These are phyloP conservation scores for Ganoderma sinense DNA, from an alignment of 1,284 basidiomycete genomes.

Conservation along the genomic window DNA sequence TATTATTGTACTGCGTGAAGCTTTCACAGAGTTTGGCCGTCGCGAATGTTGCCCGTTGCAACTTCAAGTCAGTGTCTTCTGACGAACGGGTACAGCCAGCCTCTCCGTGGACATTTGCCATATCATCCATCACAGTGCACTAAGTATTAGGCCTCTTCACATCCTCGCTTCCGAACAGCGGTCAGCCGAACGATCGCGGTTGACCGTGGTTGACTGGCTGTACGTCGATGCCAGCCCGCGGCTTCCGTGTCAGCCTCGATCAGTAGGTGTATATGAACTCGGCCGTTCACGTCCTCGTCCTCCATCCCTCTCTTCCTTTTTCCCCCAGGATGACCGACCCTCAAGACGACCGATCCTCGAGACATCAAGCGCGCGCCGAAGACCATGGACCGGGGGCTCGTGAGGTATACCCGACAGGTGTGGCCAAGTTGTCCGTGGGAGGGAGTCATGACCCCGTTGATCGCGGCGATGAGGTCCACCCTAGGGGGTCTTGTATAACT, in stretches of 20 bases:
- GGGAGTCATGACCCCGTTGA: conserved; percentile 15
- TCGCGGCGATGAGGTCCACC: conserved; percentile 9
- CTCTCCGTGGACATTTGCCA: background rate
- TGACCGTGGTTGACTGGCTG: background rate
- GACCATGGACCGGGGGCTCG: conserved; percentile 1
- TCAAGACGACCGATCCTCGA: conserved; percentile 4
- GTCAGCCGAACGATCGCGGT: background rate
- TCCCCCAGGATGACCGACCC: background rate
- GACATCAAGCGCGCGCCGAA: conserved; percentile 10
- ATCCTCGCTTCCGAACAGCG: background rate
- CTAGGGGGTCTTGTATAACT: background rate
- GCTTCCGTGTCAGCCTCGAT: background rate
- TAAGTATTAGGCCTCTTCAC: too few relatives aligned
- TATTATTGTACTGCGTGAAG: conserved; percentile 10
- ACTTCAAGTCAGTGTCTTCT: background rate
- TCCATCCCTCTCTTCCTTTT: background rate
- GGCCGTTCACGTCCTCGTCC: background rate
- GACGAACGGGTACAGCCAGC: background rate
- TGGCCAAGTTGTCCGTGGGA: conserved; percentile 12
- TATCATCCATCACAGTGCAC: background rate
- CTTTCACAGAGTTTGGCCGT: background rate
- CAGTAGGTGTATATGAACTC: background rate
- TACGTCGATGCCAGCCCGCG: background rate
- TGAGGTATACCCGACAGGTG: conserved; percentile 6
- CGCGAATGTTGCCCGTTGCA: background rate